Conservation (phyloP, 441 rosid species). For the Adansonia grandidieri region DNA sequence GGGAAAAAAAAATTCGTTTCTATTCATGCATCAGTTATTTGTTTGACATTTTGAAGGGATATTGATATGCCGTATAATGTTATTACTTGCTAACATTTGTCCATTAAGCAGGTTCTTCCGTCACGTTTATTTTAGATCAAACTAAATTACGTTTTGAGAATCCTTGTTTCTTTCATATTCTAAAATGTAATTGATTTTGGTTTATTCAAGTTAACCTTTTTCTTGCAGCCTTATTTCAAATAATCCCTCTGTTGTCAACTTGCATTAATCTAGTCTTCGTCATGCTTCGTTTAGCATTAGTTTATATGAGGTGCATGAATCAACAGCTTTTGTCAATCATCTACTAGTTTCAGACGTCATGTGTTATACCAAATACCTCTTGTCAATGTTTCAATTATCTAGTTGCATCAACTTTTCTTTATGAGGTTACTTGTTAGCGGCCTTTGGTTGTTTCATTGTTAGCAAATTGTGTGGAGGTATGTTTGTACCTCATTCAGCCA, state of each 20-base stretch:
- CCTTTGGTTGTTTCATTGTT: not conserved
- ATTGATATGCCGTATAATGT: constrained; percentile 4
- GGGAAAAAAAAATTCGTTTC: not conserved
- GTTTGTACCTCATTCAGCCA: constrained; percentile 10
- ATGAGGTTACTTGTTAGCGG: not conserved
- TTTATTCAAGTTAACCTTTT: constrained; percentile 12
- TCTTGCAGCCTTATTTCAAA: not conserved
- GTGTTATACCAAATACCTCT: not conserved
- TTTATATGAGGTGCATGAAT: constrained; percentile 14
- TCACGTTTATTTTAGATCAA: not conserved
- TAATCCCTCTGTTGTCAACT: not conserved
- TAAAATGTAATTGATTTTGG: not conserved
- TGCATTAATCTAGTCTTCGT: not conserved
- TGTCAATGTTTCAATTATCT: not conserved
- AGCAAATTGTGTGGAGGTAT: constrained; percentile 4
- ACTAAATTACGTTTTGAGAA: not conserved
- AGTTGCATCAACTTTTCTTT: not conserved
- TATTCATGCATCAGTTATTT: not conserved
- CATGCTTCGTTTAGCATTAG: not conserved
- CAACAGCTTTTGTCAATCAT: not conserved
- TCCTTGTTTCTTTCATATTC: not conserved
- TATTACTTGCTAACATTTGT: constrained; percentile 1
- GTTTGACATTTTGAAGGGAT: not conserved
- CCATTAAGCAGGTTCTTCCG: not conserved
- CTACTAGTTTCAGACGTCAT: not conserved